phyloP scores from a whole-genome alignment of 106 monocot species.

The Narthecium ossifragum region DNA sequence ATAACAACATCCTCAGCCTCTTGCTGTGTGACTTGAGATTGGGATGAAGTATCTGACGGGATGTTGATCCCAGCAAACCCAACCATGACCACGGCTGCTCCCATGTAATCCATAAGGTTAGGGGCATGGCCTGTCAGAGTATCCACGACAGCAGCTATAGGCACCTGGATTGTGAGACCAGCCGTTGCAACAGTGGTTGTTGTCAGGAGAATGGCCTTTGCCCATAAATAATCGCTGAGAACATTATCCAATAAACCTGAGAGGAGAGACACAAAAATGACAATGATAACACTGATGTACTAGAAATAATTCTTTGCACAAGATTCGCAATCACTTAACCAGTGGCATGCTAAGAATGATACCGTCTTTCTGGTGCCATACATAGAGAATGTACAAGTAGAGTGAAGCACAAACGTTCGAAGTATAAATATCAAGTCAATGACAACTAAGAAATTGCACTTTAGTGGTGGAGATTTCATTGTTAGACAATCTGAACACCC shows the following conservation, averaged over 20 bases:
- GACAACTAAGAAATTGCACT: too few species aligned
- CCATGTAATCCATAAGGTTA: conserved; percentile 56
- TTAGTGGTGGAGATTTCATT: too few species aligned
- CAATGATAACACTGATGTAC: too few species aligned
- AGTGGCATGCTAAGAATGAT: too few species aligned
- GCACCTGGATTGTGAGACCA: conserved; percentile 91
- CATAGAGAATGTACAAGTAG: too few species aligned
- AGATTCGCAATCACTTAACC: too few species aligned
- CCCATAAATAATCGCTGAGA: conserved; percentile 91
- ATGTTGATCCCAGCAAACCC: conserved; percentile 87
- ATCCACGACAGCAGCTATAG: conserved; percentile 83
- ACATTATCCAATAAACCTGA: conserved; percentile 89
- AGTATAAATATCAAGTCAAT: too few species aligned
- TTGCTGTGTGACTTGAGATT: neutral
- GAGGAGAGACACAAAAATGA: neutral
- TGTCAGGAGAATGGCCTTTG: conserved; percentile 76
- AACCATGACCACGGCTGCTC: conserved; percentile 61
- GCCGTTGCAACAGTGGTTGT: conserved; percentile 97
- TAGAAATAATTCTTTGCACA: too few species aligned
- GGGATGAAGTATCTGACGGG: conserved; percentile 22
- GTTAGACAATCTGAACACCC: too few species aligned
- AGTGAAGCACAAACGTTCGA: too few species aligned
- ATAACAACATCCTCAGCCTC: neutral
- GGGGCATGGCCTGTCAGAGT: conserved; percentile 81
- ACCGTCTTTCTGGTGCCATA: too few species aligned